Evolutionary conservation across 2,329 filamentous ascomycete genomes (phyloP).

Genomic region (Phialophora expanda): DNA sequence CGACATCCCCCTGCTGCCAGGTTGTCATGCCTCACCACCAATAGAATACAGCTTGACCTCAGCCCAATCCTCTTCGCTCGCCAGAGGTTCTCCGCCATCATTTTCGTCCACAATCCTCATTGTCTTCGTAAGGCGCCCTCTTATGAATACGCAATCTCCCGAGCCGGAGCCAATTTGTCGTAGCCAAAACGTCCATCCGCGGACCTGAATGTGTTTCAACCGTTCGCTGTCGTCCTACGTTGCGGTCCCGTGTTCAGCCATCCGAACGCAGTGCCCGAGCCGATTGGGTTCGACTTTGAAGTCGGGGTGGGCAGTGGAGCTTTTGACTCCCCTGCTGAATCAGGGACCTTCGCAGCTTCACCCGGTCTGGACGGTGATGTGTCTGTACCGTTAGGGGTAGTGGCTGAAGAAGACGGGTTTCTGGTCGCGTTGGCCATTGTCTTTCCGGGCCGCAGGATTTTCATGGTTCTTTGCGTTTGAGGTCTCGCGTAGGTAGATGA

Average conservation of each 20-base stretch:
- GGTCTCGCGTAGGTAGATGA: constrained; percentile 37
- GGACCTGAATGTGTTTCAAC: constrained; percentile 10
- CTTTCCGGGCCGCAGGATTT: constrained; percentile 80
- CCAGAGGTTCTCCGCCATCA: not conserved
- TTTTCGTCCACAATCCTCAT: not conserved
- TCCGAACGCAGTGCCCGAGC: constrained; percentile 89
- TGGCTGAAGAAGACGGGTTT: constrained; percentile 43
- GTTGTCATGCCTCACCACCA: not conserved
- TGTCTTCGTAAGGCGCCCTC: not conserved
- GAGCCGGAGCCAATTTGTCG: not conserved
- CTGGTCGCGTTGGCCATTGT: constrained; percentile 56
- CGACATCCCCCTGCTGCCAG: not conserved
- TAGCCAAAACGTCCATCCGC: not conserved
- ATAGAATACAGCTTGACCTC: constrained; percentile 7
- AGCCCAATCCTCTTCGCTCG: not conserved
- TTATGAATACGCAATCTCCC: not conserved
- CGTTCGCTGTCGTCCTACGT: constrained; percentile 37
- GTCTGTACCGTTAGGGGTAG: constrained; percentile 33
- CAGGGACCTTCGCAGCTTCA: constrained; percentile 19
- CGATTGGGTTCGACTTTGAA: constrained; percentile 75
- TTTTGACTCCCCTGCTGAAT: constrained; percentile 25
- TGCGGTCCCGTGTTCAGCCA: constrained; percentile 71
- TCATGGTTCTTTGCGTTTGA: constrained; percentile 71
- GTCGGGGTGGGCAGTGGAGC: constrained; percentile 35
- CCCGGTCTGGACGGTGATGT: constrained; percentile 22